Base-by-base conservation (phyloP, 2,329 filamentous ascomycete species). In the Trichoderma koningii region DNA sequence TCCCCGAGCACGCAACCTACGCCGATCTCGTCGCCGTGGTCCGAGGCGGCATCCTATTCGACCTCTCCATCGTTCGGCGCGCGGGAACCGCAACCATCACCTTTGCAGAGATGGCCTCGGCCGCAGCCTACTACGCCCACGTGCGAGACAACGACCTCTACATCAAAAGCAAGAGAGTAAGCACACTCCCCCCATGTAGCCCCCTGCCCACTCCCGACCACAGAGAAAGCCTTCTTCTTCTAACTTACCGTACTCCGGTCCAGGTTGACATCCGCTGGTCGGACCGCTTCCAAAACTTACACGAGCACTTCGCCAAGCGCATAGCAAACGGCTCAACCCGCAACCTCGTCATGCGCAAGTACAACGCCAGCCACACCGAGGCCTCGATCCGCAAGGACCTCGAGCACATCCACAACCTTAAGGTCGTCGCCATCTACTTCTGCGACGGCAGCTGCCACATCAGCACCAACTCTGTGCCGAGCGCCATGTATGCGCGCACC, bases 381-480 rank as follows among this genome's bases (percentile, higher is more conserved):
- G 77, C 84, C 7, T 76, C 78, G 17, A 86, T 96, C 68, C 86
- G 89, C 12, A 83, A 88, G 5, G 90, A 96, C 70, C 81, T 95
- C 44, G 89, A 93, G 26, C 92, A 96, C 73, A 94, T 96, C 66
- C 88, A 94, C 78, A 91, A 91, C 67, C 81, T 96, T 1, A 80
- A 89, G 23, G 84, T 96, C 12, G 81, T 95, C 71, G 84, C 84
- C 50, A 78, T 95, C 51, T 76, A 78, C 7, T 89, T 90, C 74
- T 75, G 77, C 3, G 79, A 81, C 19, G 81, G 81, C 4, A 85
- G 87, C 74, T 89, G 85, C 66, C 85, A 85, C 74, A 86, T 96
- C 68, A 87, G 85, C 63, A 91, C 89, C 7, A 96, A 93, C 74
- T 92, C 91, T 0, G 83, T 96, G 10, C 84, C 89, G 71, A 88